Evolutionary conservation across 2,329 filamentous ascomycete genomes (phyloP).

Genomic region (Pyricularia grisea): DNA sequence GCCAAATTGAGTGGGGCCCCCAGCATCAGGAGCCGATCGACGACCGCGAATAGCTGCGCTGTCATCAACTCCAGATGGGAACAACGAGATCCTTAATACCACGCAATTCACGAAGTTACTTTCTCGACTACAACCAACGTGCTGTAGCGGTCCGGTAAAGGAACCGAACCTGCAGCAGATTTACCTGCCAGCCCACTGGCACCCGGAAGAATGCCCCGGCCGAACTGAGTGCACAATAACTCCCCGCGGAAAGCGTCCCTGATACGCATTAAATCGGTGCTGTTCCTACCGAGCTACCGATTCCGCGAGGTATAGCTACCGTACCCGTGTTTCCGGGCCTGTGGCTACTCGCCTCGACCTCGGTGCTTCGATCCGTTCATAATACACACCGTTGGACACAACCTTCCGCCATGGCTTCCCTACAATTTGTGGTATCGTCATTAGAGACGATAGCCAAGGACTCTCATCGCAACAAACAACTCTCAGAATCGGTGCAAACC

Average conservation of each 20-base stretch:
- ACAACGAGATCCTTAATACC: not conserved
- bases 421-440: conserved; percentile 91
- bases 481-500: conserved; percentile 71
- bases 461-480: conserved; percentile 74
- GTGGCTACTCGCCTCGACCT: not conserved
- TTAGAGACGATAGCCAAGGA: conserved; percentile 92
- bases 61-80: not conserved
- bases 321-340: not conserved
- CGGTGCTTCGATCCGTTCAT: not conserved
- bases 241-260: not conserved
- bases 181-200: not conserved
- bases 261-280: not conserved
- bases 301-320: not conserved
- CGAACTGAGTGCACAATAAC: not conserved
- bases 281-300: not conserved
- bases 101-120: not conserved
- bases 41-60: not conserved
- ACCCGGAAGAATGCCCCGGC: not conserved
- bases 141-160: not conserved
- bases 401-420: conserved; percentile 65
- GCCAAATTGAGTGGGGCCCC: not conserved
- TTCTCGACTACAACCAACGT: not conserved
- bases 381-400: not conserved
- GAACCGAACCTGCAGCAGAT: not conserved
- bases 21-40: not conserved